A percentile compares a stretch with the other conserved stretches of the same genome.
phyloP scores from a whole-genome alignment of 257 asterid genomes.

The Ocimum tenuiflorum region DNA sequence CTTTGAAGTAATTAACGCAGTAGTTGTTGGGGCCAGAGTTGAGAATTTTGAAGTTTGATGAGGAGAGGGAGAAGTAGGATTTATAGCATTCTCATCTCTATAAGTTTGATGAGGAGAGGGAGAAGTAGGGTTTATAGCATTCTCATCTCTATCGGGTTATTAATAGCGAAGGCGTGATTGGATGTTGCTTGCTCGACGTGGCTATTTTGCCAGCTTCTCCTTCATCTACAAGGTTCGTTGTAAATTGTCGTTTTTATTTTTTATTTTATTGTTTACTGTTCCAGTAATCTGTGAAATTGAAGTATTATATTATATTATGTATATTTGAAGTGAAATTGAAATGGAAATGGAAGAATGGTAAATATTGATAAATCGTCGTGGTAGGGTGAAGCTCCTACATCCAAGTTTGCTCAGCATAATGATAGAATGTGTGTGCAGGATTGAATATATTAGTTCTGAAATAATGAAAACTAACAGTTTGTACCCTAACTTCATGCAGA shows the following conservation, averaged over 20 bases:
- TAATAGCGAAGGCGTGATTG: not conserved
- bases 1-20: no score
- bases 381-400: conserved; percentile 13
- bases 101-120: no score
- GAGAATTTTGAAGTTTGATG: no score
- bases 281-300: not conserved
- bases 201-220: conserved; percentile 12
- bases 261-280: not conserved
- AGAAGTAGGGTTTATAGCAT: no score
- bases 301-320: not conserved
- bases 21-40: no score
- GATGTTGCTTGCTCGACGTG: conserved; percentile 15
- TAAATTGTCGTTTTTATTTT: not conserved
- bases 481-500: conserved; percentile 4
- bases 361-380: conserved; percentile 10
- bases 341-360: not conserved
- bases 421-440: conserved; percentile 19
- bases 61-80: no score
- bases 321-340: not conserved
- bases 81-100: no score
- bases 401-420: conserved; percentile 7
- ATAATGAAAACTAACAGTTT: not conserved
- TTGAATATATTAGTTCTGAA: not conserved
- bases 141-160: not conserved
- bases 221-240: conserved; percentile 26